Base-by-base conservation (phyloP, 176 grass and related monocot genomes). In the Secale cereale region DNA sequence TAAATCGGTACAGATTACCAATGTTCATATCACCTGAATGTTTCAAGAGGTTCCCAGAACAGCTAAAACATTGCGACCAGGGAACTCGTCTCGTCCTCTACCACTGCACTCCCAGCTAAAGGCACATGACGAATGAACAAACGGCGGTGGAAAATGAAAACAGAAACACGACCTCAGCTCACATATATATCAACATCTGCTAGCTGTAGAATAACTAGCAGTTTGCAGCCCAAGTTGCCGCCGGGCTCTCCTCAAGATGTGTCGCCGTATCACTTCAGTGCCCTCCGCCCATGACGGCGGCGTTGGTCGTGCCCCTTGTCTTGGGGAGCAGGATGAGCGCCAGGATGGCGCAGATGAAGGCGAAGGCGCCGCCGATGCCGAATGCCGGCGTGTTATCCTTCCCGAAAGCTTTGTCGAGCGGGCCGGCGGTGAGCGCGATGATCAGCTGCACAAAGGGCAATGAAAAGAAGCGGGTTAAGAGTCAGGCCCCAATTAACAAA, bases 321-420 rank as follows among this genome's bases (percentile, higher is more conserved):
- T 76, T 91, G 3, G 89, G 89, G 2, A 91, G 76, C 4, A 87
- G 5, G 81, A 87, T 2, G 35, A 87, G 28, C 4, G 89, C 80
- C 22, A 87, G 35, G 30, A 84, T 19, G 0, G 85, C 68, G 36
- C 89, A 84, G 76, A 91, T 76, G 35, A 91, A 59, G 9, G 85
- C 89, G 37, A 84, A 91, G 50, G 62, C 85, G 16, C 12, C 89
- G 9, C 68, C 89, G 37, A 91, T 50, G 76, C 76, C 89, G 3
- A 91, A 76, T 2, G 89, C 89, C 2, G 89, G 89, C 13, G 89
- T 81, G 85, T 91, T 91, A 1, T 85, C 89, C 69, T 77, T 91
- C 75, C 79, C 68, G 81, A 91, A 91, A 12, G 37, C 76, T 5
- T 77, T 85, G 76, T 91, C 89, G 14, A 87, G 32, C 0, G 89